Evolutionary conservation across 1,284 basidiomycete species (phyloP).

Genomic region (Apiotrichum mycotoxinovorans): DNA sequence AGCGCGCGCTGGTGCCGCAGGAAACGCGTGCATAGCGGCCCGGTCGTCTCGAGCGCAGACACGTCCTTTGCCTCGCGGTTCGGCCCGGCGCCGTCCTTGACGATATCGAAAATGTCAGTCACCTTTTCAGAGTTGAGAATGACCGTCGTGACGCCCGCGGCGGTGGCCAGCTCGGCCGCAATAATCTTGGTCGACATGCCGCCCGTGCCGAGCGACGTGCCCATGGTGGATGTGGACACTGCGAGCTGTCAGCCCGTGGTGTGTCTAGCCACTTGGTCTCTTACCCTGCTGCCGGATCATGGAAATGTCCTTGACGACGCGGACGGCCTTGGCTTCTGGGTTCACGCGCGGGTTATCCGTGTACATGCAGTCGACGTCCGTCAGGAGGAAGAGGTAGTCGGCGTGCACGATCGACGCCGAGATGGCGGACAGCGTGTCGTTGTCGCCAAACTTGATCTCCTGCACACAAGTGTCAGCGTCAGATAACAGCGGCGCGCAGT

Average conservation of each 20-base stretch:
- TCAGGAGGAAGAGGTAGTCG: constrained; percentile 93
- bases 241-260: neutral
- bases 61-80: constrained; percentile 28
- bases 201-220: constrained; percentile 90
- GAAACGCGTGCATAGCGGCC: constrained; percentile 78
- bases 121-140: constrained; percentile 81
- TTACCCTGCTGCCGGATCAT: constrained; percentile 75
- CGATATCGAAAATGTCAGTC: constrained; percentile 72
- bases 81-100: constrained; percentile 55
- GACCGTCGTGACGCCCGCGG: constrained; percentile 90
- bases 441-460: constrained; percentile 99
- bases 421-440: constrained; percentile 95
- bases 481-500: too few species aligned
- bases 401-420: constrained; percentile 96
- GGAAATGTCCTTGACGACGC: constrained; percentile 76
- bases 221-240: constrained; percentile 89
- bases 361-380: constrained; percentile 91
- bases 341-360: constrained; percentile 92
- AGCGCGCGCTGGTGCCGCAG: constrained; percentile 68
- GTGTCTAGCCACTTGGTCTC: constrained; percentile 16
- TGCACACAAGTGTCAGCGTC: constrained; percentile 38
- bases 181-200: constrained; percentile 99
- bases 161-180: constrained; percentile 94
- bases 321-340: constrained; percentile 72
- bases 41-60: constrained; percentile 27